Evolutionary conservation across 2,329 filamentous ascomycete species (phyloP).

Genomic region (Penicillium sp.): DNA sequence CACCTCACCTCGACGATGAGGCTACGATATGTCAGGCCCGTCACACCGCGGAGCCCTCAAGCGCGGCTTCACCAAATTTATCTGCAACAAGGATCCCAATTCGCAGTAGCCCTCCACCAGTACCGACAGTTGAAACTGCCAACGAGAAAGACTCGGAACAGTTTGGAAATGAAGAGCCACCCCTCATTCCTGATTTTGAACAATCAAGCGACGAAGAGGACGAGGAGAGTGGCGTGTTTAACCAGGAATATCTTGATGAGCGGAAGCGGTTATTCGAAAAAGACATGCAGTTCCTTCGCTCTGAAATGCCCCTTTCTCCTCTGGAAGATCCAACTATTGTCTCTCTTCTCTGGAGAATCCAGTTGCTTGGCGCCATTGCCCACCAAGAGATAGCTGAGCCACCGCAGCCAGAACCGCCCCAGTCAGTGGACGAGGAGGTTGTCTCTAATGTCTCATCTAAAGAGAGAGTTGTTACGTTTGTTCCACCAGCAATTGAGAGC

Average conservation of each 20-base stretch:
- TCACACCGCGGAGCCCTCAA: slow-evolving; percentile 3
- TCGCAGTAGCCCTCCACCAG: slow-evolving; percentile 12
- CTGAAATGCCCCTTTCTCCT: slow-evolving; percentile 43
- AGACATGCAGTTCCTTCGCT: slow-evolving; percentile 43
- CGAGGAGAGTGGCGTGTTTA: slow-evolving; percentile 46
- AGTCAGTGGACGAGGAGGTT: slow-evolving; percentile 17
- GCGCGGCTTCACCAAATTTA: slow-evolving; percentile 8
- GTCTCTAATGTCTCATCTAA: neutral
- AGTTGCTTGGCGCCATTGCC: slow-evolving; percentile 45
- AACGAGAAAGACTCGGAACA: slow-evolving; percentile 2
- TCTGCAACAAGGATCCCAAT: slow-evolving; percentile 16
- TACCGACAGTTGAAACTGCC: slow-evolving; percentile 4
- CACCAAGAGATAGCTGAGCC: slow-evolving; percentile 32
- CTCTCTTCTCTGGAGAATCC: slow-evolving; percentile 43
- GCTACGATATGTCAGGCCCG: slow-evolving; percentile 6
- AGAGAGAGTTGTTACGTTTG: slow-evolving; percentile 17
- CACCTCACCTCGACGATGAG: no score
- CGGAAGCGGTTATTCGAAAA: slow-evolving; percentile 46
- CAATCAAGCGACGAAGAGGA: slow-evolving; percentile 46
- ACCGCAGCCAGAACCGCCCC: slow-evolving; percentile 1
- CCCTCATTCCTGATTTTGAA: slow-evolving; percentile 35
- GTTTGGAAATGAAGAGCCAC: slow-evolving; percentile 10
- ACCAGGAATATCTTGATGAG: slow-evolving; percentile 48
- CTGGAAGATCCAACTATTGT: slow-evolving; percentile 45
- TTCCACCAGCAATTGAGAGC: slow-evolving; percentile 2